Evolutionary conservation across 495 filamentous ascomycete genomes (phyloP).

Genomic region (Talaromyces nanjingensis): DNA sequence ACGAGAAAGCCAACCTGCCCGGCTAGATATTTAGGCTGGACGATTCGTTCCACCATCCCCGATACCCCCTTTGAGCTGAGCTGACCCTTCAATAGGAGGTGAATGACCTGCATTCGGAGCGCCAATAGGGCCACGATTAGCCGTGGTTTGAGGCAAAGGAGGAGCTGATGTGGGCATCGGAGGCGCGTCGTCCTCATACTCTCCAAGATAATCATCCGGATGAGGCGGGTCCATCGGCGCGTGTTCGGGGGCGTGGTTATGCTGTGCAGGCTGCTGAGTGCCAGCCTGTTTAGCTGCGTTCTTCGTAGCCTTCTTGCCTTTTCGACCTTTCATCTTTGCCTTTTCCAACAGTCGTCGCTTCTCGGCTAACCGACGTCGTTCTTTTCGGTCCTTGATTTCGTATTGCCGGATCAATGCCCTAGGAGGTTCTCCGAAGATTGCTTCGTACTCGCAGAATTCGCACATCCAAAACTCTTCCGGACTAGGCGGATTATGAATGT

Average conservation of each 20-base stretch:
- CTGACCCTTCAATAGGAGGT: conserved; percentile 9
- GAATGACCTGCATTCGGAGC: conserved; percentile 17
- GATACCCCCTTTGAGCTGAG: conserved; percentile 14
- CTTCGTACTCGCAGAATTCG: conserved; percentile 85
- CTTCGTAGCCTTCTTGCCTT: conserved; percentile 66
- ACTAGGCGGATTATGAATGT: conserved; percentile 67
- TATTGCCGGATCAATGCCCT: conserved; percentile 83
- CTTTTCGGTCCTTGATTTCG: conserved; percentile 86
- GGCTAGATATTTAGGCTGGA: conserved; percentile 25
- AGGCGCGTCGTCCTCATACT: conserved; percentile 45
- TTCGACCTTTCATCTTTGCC: conserved; percentile 89
- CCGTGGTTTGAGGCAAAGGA: conserved; percentile 19
- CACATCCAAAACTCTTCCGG: conserved; percentile 87
- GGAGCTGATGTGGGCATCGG: conserved; percentile 24
- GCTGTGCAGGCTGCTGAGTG: conserved; percentile 26
- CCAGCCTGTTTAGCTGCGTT: conserved; percentile 53
- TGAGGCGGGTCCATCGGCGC: conserved; percentile 26
- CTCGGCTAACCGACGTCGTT: conserved; percentile 73
- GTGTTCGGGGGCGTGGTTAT: conserved; percentile 34
- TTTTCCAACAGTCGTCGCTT: conserved; percentile 83
- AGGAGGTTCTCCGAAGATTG: conserved; percentile 76
- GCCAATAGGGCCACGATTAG: conserved; percentile 28
- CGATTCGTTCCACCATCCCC: conserved; percentile 27
- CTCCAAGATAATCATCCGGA: conserved; percentile 48
- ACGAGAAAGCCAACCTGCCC: background rate